phyloP scores from a whole-genome alignment of 23 red algal genomes.

The Chondrus crispus region DNA sequence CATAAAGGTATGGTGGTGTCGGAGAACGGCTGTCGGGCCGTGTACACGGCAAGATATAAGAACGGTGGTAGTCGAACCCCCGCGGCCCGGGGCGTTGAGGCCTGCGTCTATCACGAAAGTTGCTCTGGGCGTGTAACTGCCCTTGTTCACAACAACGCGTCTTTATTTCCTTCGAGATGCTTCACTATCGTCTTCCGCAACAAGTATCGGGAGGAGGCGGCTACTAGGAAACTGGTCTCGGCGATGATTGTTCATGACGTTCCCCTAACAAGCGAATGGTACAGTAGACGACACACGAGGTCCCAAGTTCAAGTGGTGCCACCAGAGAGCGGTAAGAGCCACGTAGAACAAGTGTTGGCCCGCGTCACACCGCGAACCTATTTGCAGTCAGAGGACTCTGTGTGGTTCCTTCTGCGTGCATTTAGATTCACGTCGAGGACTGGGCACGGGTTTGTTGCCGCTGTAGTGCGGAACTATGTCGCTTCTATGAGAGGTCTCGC shows the following conservation, averaged over 20 bases:
- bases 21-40: neutral
- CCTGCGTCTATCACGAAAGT: neutral
- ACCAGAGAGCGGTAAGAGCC: too few species aligned
- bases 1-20: neutral
- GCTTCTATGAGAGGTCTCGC: neutral
- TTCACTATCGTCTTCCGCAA: too few species aligned
- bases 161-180: too few species aligned
- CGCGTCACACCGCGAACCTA: too few species aligned
- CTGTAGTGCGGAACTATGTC: neutral
- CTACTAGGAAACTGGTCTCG: too few species aligned
- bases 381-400: conserved; percentile 6
- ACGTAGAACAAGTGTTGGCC: too few species aligned
- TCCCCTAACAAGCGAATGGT: too few species aligned
- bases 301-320: too few species aligned
- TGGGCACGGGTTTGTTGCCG: neutral
- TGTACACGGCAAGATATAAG: neutral
- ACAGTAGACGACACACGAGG: too few species aligned
- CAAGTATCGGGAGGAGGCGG: too few species aligned
- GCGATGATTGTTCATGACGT: too few species aligned
- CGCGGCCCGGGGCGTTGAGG: neutral
- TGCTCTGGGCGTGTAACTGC: neutral
- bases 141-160: neutral
- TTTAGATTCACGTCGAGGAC: conserved; percentile 11
- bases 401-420: neutral
- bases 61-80: too few species aligned